Evolutionary conservation across 805 yeast genomes (phyloP).

Genomic region (Clavispora asparagi): DNA sequence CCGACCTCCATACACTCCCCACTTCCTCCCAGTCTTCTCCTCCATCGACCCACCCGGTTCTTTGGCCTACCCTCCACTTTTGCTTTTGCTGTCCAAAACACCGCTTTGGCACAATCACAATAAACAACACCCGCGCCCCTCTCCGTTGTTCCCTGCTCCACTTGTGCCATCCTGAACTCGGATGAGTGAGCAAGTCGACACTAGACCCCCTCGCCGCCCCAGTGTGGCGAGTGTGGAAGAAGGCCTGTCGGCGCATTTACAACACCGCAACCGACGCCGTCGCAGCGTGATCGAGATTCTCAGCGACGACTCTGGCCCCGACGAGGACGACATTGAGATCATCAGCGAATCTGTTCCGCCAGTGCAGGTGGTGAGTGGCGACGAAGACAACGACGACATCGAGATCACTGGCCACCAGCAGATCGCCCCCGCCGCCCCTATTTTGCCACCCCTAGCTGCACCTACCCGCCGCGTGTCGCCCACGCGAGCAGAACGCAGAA

Average conservation of each 20-base stretch:
- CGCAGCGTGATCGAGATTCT: conserved; percentile 8
- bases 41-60: neutral
- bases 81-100: too few relatives aligned
- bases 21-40: neutral
- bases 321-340: conserved; percentile 11
- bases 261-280: conserved; percentile 1
- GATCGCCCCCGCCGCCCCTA: neutral
- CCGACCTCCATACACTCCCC: neutral
- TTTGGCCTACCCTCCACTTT: too few relatives aligned
- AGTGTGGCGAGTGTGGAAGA: neutral
- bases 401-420: conserved; percentile 12
- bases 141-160: neutral
- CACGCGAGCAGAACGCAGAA: neutral
- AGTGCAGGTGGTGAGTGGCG: neutral
- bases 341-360: conserved; percentile 6
- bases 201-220: neutral
- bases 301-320: conserved; percentile 10
- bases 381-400: conserved; percentile 5
- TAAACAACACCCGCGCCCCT: too few relatives aligned
- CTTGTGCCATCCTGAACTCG: neutral
- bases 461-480: neutral
- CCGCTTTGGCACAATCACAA: too few relatives aligned
- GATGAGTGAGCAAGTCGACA: neutral
- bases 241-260: neutral
- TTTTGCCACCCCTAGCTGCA: neutral